A percentile compares a stretch with the other conserved stretches of the same genome.
Conservation (phyloP, 1,284 basidiomycete genomes). For the Cystobasidium pallidum region DNA sequence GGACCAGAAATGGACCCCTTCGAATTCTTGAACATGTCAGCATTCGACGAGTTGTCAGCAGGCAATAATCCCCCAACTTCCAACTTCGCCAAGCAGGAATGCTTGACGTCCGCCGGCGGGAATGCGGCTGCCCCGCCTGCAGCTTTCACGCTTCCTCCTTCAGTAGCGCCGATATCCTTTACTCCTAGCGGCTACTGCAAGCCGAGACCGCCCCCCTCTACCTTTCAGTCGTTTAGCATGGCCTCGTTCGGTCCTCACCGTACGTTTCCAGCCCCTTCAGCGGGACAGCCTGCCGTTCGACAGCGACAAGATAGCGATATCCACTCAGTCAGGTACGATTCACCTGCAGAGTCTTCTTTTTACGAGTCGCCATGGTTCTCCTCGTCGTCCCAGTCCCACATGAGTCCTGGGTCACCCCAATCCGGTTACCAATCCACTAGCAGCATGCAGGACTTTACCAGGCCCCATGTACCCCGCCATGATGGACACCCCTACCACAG, state of each 20-base stretch:
- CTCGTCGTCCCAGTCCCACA: slow-evolving; percentile 24
- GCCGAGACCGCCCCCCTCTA: neutral
- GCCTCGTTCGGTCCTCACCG: neutral
- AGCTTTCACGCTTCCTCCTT: slow-evolving; percentile 8
- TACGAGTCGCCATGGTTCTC: slow-evolving; percentile 31
- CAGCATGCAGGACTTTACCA: slow-evolving; percentile 17
- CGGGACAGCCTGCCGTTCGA: slow-evolving; percentile 6
- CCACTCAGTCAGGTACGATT: slow-evolving; percentile 19
- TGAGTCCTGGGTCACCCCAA: slow-evolving; percentile 27
- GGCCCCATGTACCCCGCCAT: neutral
- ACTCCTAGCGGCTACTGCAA: slow-evolving; percentile 3
- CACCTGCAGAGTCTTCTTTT: slow-evolving; percentile 23
- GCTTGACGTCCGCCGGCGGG: neutral
- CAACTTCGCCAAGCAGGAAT: neutral
- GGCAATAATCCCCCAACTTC: neutral
- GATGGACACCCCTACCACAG: neutral
- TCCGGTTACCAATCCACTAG: slow-evolving; percentile 27
- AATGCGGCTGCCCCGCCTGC: neutral
- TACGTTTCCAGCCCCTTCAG: neutral
- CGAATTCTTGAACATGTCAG: slow-evolving; percentile 26
- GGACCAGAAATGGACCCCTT: neutral
- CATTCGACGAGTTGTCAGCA: slow-evolving; percentile 3
- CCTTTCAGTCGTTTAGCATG: slow-evolving; percentile 13
- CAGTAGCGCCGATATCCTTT: neutral
- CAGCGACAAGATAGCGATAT: slow-evolving; percentile 27